Conservation (phyloP, 768 basidiomycete species). For the Fomitopsis pulvina region DNA sequence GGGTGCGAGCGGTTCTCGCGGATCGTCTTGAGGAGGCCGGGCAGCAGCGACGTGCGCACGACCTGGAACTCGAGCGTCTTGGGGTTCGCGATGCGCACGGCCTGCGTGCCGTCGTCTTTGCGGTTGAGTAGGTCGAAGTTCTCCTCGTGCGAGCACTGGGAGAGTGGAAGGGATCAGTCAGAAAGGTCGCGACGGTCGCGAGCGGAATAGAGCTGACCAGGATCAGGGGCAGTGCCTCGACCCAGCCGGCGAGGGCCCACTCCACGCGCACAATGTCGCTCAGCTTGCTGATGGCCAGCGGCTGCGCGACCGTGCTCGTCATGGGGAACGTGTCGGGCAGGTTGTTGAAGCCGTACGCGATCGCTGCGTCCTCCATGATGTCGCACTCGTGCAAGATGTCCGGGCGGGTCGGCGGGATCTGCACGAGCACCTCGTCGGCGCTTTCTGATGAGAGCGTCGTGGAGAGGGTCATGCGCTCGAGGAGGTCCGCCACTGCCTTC, state of each 20-base stretch:
- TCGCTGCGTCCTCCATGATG: conserved; percentile 96
- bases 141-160: conserved; percentile 95
- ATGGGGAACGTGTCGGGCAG: conserved; percentile 86
- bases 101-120: conserved; percentile 70
- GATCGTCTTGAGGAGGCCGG: conserved; percentile 93
- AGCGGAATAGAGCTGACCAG: conserved; percentile 46
- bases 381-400: conserved; percentile 99
- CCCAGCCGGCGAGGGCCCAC: conserved; percentile 94
- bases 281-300: conserved; percentile 82
- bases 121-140: conserved; percentile 94
- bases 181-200: background rate
- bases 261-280: conserved; percentile 84
- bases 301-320: conserved; percentile 93
- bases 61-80: conserved; percentile 98
- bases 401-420: conserved; percentile 90
- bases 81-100: conserved; percentile 92
- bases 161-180: background rate
- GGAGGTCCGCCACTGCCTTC: conserved; percentile 59
- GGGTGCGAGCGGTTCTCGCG: conserved; percentile 94
- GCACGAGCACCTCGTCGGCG: conserved; percentile 63
- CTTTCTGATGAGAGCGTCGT: conserved; percentile 46
- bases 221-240: conserved; percentile 91
- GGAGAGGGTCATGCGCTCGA: conserved; percentile 78
- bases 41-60: conserved; percentile 91
- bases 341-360: conserved; percentile 98